Evolutionary conservation across 305 asterid species (phyloP).

Genomic region (Nicotiana rustica): DNA sequence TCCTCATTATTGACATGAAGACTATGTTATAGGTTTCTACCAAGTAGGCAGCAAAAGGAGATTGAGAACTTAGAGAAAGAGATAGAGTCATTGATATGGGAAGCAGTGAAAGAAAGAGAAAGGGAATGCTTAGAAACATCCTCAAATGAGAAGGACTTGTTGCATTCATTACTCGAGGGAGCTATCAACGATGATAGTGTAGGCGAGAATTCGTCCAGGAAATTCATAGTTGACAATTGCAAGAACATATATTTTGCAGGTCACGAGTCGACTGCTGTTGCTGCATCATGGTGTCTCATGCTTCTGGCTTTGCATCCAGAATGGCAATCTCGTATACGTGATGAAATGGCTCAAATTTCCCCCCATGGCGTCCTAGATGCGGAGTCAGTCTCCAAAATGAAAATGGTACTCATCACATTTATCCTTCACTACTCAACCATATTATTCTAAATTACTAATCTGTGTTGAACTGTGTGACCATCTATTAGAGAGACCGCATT

Average conservation of each 20-base stretch:
- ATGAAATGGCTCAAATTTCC: conserved; percentile 56
- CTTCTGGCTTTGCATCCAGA: conserved; percentile 78
- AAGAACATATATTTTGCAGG: conserved; percentile 91
- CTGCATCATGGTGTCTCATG: conserved; percentile 90
- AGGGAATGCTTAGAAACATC: conserved; percentile 48
- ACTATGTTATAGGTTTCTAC: conserved; percentile 48
- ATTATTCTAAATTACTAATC: not conserved
- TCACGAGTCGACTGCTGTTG: conserved; percentile 86
- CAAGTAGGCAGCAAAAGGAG: conserved; percentile 55
- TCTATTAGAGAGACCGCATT: not conserved
- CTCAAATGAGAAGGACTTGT: conserved; percentile 57
- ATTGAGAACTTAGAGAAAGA: conserved; percentile 67
- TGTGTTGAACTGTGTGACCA: not conserved
- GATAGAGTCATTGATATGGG: conserved; percentile 74
- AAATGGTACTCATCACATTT: conserved; percentile 52
- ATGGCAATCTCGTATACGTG: conserved; percentile 72
- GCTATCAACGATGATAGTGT: conserved; percentile 52
- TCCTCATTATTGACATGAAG: not conserved
- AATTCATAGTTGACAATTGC: conserved; percentile 85
- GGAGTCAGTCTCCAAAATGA: conserved; percentile 67
- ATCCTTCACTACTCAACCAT: not conserved
- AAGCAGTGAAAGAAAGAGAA: conserved; percentile 59
- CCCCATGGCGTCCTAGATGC: conserved; percentile 45
- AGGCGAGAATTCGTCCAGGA: conserved; percentile 57
- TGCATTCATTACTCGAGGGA: conserved; percentile 76